Evolutionary conservation across 2,329 filamentous ascomycete genomes (phyloP), one percentile per base, ranked within the genome.

Genomic region (Emmonsia crescens): DNA sequence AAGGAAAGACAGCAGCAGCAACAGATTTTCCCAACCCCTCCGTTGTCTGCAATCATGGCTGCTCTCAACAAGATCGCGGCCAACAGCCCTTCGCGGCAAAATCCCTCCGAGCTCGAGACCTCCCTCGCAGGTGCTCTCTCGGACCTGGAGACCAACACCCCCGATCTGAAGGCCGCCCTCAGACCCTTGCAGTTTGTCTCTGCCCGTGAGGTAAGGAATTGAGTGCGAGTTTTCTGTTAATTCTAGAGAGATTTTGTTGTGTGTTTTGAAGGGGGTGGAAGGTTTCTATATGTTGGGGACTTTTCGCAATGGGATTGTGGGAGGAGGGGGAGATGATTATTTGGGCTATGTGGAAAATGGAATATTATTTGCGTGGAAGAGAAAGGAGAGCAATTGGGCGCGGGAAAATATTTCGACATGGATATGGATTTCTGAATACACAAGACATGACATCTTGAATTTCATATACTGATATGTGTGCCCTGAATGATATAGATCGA

Each of bases 91-190:
- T 96, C 93, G 82, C 87, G 91, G 85, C 85, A 89, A 80, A 95
- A 88, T 82, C 94, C 94, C 73, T 96, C 91, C 72, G 94, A 99
- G 88, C 88, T 97, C 74, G 94, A 99, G 90, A 87, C 85, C 80
- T 90, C 83, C 85, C 95, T 99, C 79, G 94, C 94, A 79, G 89
- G 88, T 82, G 94, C 94, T 82, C 90, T 99, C 70, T 95, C 89
- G 85, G 94, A 99, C 77, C 90, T 99, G 82, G 94, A 99, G 91
- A 92, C 87, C 84, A 96, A 96, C 88, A 96, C 94, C 77, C 84
- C 91, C 79, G 94, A 99, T 82, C 89, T 99, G 82, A 96, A 93
- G 89, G 86, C 85, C 76, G 89, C 91, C 73, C 89, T 99, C 78
- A 89, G 94, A 77, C 94, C 94, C 80, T 88, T 99, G 82, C 94